phyloP scores from a whole-genome alignment of 108 stramenopile genomes.

The Cyclostephanos tholiformis region DNA sequence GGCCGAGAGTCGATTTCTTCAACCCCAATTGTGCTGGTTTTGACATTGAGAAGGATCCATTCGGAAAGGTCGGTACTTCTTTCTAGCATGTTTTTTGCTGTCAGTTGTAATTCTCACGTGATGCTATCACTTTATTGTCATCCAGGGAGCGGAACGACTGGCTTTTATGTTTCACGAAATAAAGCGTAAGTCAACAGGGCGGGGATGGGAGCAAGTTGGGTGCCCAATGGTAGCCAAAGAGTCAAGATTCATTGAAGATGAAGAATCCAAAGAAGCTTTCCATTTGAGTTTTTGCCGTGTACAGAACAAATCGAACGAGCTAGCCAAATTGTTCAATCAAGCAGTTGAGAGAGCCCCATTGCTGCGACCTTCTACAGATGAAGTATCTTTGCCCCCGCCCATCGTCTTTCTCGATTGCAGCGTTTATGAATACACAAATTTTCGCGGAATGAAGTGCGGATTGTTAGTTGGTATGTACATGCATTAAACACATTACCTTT shows the following conservation, averaged over 20 bases:
- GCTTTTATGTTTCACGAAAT: conserved; percentile 46
- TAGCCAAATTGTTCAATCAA: conserved; percentile 34
- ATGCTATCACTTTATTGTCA: not conserved
- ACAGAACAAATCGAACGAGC: conserved; percentile 35
- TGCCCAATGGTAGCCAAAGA: conserved; percentile 43
- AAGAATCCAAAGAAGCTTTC: conserved; percentile 42
- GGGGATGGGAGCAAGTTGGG: conserved; percentile 37
- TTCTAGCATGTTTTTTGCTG: not conserved
- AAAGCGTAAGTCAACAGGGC: conserved; percentile 16
- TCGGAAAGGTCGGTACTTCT: conserved; percentile 24
- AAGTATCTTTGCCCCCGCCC: conserved; percentile 34
- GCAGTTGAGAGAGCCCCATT: conserved; percentile 31
- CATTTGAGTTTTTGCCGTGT: conserved; percentile 41
- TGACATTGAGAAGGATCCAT: conserved; percentile 45
- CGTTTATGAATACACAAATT: conserved; percentile 47
- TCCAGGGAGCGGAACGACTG: conserved; percentile 44
- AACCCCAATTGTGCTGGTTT: conserved; percentile 34
- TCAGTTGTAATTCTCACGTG: not conserved
- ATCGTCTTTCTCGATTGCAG: conserved; percentile 45
- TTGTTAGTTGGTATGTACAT: conserved; percentile 36
- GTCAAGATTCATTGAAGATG: conserved; percentile 40
- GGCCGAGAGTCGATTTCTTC: conserved; percentile 29
- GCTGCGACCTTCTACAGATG: conserved; percentile 36
- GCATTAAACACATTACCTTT: not conserved
- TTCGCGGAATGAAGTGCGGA: conserved; percentile 25